Evolutionary conservation across 257 asterid genomes (phyloP).

Genomic region (Nicotiana obtusifolia): DNA sequence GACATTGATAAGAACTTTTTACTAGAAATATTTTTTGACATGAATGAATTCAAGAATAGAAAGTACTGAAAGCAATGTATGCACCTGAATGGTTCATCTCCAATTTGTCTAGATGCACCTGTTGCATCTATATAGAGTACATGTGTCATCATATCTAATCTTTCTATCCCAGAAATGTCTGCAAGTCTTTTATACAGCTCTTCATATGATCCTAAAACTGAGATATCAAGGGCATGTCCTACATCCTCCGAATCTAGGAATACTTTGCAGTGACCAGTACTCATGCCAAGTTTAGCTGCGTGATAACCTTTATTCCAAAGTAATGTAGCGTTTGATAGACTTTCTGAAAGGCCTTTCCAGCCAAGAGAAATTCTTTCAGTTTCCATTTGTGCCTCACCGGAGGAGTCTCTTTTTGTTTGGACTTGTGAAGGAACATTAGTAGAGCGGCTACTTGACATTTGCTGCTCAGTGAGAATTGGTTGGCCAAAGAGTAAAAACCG

Average conservation of each 20-base stretch:
- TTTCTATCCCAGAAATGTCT: conserved; percentile 64
- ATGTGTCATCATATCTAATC: conserved; percentile 44
- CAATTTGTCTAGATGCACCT: conserved; percentile 59
- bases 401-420: conserved; percentile 13
- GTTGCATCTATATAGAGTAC: conserved; percentile 56
- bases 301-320: conserved; percentile 37
- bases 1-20: neutral
- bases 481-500: conserved; percentile 85
- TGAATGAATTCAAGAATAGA: conserved; percentile 2
- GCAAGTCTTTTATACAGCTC: conserved; percentile 58
- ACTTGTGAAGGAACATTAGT: conserved; percentile 19
- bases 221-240: conserved; percentile 71
- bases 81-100: conserved; percentile 82
- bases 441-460: conserved; percentile 44
- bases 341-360: conserved; percentile 25
- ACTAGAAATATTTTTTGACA: neutral
- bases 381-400: conserved; percentile 4
- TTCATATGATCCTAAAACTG: conserved; percentile 70
- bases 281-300: conserved; percentile 43
- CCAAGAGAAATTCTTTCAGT: conserved; percentile 19
- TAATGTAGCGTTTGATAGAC: conserved; percentile 27
- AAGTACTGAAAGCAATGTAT: neutral
- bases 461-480: conserved; percentile 95
- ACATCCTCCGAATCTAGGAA: conserved; percentile 81
- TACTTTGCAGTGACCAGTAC: conserved; percentile 79